Evolutionary conservation across 2,329 filamentous ascomycete species (phyloP).

Genomic region (Fusarium sp.): DNA sequence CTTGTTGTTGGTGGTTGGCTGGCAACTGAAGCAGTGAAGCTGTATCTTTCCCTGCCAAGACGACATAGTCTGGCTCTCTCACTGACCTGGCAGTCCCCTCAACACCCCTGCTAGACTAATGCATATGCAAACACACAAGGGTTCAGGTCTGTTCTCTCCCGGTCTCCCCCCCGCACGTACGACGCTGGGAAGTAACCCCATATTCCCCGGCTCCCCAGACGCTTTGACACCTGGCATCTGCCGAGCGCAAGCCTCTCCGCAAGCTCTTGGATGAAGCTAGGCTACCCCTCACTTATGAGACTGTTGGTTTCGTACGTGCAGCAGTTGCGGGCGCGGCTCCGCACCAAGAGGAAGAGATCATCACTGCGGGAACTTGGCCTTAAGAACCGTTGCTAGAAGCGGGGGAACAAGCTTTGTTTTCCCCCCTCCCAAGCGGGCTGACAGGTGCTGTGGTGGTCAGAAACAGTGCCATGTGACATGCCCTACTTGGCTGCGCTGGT

Average conservation of each 20-base stretch:
- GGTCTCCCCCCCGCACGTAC: background rate
- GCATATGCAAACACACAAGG: too few relatives aligned
- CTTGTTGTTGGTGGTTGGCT: too few relatives aligned
- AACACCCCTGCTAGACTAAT: too few relatives aligned
- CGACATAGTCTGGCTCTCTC: too few relatives aligned
- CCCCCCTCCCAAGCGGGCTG: background rate
- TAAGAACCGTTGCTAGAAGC: background rate
- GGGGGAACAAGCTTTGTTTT: background rate
- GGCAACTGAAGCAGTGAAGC: too few relatives aligned
- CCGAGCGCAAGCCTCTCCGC: constrained; percentile 24
- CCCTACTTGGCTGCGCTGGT: background rate
- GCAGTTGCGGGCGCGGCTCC: constrained; percentile 31
- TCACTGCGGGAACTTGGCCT: background rate
- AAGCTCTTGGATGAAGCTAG: background rate
- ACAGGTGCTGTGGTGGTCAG: background rate
- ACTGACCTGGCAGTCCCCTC: too few relatives aligned
- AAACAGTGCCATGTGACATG: background rate
- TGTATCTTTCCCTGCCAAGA: too few relatives aligned
- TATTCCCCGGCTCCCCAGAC: background rate
- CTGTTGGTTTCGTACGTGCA: background rate
- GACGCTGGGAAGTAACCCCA: background rate
- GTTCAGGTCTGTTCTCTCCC: background rate
- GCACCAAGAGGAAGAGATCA: constrained; percentile 6
- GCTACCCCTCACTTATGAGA: background rate
- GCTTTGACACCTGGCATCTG: constrained; percentile 7